These are phyloP conservation scores for Senecio squalidus DNA, from an alignment of 140 eudicot genomes.

Conservation along the genomic window DNA sequence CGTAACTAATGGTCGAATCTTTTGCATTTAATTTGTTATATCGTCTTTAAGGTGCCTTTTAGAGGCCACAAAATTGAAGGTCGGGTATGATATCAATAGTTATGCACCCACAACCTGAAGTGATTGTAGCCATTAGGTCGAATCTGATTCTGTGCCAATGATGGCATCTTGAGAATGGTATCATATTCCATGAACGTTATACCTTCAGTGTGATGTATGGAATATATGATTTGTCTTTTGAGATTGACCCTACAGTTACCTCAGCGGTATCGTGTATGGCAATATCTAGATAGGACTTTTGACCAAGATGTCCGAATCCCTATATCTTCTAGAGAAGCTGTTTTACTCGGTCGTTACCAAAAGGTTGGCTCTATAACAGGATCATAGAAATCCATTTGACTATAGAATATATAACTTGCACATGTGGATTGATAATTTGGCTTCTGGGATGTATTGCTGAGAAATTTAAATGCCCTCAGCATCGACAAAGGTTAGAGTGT, in stretches of 20 bases:
- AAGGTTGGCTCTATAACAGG: background rate
- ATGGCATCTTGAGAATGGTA: background rate
- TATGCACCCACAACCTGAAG: no score
- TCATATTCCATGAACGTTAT: conserved; percentile 9
- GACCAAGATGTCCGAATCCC: background rate
- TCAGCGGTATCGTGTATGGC: background rate
- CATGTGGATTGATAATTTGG: background rate
- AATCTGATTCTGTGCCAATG: conserved; percentile 2
- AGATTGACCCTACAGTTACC: background rate
- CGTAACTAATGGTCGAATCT: background rate
- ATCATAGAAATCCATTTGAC: background rate
- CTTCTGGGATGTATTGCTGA: background rate
- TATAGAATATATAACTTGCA: background rate
- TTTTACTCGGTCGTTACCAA: background rate
- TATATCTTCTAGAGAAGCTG: background rate
- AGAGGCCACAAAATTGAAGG: no score
- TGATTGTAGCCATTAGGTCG: background rate
- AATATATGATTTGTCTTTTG: background rate
- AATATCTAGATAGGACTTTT: background rate
- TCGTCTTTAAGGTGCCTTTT: no score
- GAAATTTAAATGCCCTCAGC: no score
- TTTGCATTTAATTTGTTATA: no score
- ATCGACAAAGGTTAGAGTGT: background rate
- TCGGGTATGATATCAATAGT: no score
- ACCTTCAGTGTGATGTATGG: conserved; percentile 3